These are phyloP conservation scores for Jaltomata sinuosa DNA, from an alignment of 257 asterid species.

Conservation along the genomic window DNA sequence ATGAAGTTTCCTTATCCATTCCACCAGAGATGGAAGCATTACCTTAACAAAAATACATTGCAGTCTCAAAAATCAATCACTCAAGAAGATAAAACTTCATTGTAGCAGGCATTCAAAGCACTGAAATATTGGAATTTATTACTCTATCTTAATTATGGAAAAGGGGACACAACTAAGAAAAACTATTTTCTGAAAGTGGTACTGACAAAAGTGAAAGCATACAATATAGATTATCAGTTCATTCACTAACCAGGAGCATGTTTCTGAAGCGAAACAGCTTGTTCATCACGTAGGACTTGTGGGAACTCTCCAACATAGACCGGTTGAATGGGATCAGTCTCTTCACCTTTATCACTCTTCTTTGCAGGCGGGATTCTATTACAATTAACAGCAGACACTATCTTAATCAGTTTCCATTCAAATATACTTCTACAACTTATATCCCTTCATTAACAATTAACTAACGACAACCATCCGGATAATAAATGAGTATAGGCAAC, in stretches of 20 bases:
- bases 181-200: neutral
- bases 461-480: neutral
- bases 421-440: neutral
- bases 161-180: neutral
- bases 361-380: slow-evolving; percentile 54
- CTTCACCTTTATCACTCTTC: slow-evolving; percentile 53
- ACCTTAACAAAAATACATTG: slow-evolving; percentile 35
- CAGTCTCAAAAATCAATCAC: neutral
- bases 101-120: neutral
- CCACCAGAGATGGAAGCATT: slow-evolving; percentile 67
- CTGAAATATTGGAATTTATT: neutral
- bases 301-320: slow-evolving; percentile 90
- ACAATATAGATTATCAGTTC: neutral
- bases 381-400: slow-evolving; percentile 10
- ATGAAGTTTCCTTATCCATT: slow-evolving; percentile 69
- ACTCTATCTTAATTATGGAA: neutral
- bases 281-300: slow-evolving; percentile 74
- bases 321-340: slow-evolving; percentile 44
- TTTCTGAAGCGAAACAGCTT: slow-evolving; percentile 33
- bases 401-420: neutral
- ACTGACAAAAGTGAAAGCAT: neutral
- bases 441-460: neutral
- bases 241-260: slow-evolving; percentile 54
- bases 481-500: neutral
- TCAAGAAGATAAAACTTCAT: neutral